Evolutionary conservation across 2,329 filamentous ascomycete species (phyloP).

Genomic region (Claviceps digitariae): DNA sequence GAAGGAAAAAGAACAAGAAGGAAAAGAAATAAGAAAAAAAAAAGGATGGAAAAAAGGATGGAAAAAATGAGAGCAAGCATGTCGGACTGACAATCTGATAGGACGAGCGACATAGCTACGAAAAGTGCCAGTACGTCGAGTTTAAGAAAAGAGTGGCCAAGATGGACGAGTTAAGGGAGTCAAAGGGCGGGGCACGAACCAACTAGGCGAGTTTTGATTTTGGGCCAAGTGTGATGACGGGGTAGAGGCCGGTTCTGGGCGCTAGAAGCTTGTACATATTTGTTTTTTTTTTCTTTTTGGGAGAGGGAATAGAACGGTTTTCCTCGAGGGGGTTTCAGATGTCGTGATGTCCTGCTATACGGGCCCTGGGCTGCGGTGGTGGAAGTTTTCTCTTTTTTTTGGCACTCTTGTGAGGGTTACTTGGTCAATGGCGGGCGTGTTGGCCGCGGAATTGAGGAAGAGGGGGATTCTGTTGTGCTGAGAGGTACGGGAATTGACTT

Average conservation of each 20-base stretch:
- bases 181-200: slow-evolving; percentile 72
- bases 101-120: slow-evolving; percentile 95
- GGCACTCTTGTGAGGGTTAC: not conserved
- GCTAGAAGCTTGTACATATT: slow-evolving; percentile 3
- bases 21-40: not conserved
- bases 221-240: not conserved
- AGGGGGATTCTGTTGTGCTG: not conserved
- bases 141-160: slow-evolving; percentile 98
- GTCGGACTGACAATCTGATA: slow-evolving; percentile 23
- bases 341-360: not conserved
- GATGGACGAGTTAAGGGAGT: slow-evolving; percentile 90
- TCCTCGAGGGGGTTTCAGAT: not conserved
- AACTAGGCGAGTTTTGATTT: slow-evolving; percentile 41
- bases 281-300: not conserved
- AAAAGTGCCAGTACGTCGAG: slow-evolving; percentile 98
- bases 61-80: not conserved
- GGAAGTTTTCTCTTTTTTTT: too few species aligned
- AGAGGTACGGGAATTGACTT: not conserved
- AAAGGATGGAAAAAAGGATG: not conserved
- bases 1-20: too few species aligned
- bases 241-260: not conserved
- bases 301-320: not conserved
- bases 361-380: too few species aligned
- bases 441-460: not conserved
- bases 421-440: not conserved